These are phyloP conservation scores for Diaporthe amygdali DNA, from an alignment of 2,329 filamentous ascomycete species.

Conservation along the genomic window DNA sequence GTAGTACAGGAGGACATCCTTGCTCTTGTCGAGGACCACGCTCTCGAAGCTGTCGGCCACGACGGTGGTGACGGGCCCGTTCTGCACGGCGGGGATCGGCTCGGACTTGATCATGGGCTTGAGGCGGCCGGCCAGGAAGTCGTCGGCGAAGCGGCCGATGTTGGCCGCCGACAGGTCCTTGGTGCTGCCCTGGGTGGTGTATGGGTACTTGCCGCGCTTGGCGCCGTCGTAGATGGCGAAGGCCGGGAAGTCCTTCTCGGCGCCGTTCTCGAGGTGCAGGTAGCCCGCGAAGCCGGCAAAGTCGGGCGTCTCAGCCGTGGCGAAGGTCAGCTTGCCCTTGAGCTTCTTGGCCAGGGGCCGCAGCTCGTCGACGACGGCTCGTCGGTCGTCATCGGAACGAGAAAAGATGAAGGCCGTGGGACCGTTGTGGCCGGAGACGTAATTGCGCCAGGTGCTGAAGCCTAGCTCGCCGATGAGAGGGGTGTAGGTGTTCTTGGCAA, in stretches of 20 bases:
- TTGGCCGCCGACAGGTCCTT: constrained; percentile 73
- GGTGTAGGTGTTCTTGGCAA: constrained; percentile 83
- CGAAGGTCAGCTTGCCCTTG: constrained; percentile 96
- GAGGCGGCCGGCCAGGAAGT: constrained; percentile 85
- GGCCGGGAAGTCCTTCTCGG: constrained; percentile 76
- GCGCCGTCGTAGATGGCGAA: constrained; percentile 96
- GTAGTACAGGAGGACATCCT: constrained; percentile 98
- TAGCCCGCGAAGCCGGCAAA: constrained; percentile 96
- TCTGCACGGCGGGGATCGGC: constrained; percentile 90
- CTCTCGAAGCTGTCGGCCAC: constrained; percentile 95
- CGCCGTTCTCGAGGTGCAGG: constrained; percentile 93
- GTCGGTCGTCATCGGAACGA: constrained; percentile 87
- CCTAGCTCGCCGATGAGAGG: constrained; percentile 95
- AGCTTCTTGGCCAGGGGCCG: constrained; percentile 89
- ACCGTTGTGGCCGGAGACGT: constrained; percentile 85
- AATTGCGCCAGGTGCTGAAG: constrained; percentile 92
- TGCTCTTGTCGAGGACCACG: constrained; percentile 87
- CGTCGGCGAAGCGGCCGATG: constrained; percentile 82
- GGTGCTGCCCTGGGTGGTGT: constrained; percentile 76
- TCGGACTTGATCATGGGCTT: constrained; percentile 98
- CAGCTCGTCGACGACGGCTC: constrained; percentile 74
- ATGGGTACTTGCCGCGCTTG: constrained; percentile 98
- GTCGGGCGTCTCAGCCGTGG: constrained; percentile 91
- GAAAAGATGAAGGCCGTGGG: constrained; percentile 98
- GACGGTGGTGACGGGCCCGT: constrained; percentile 84